Evolutionary conservation across 345 rosid genomes (phyloP), one percentile per base, ranked within the genome.

Genomic region (Brassica juncea): DNA sequence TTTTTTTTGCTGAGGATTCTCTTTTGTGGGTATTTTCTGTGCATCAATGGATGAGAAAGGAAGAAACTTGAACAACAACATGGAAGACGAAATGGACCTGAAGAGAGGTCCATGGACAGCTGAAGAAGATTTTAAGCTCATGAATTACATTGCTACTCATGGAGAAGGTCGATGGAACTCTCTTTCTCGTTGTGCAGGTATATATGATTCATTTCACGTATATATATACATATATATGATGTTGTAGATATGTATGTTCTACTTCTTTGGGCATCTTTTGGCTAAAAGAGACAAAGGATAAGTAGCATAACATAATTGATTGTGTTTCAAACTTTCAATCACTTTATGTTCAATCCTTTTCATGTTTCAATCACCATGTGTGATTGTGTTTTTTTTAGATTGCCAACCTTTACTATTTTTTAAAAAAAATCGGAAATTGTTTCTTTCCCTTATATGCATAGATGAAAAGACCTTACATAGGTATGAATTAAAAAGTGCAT

Each of bases 91-190:
- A 58, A 44, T 72, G 84, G 90, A 88, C 61, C 80, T 94, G 5
- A 85, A 91, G 68, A 81, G 97, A 79, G 99, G 99, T 6, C 99
- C 99, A 1, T 94, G 99, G 99, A 90, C 92, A 0, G 86, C 89
- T 37, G 97, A 94, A 78, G 99, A 94, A 84, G 97, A 94, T 82
- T 80, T 86, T 61, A 90, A 89, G 71, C 97, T 94, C 83, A 83
- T 91, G 57, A 86, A 91, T 86, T 90, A 90, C 89, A 91, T 94
- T 85, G 81, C 90, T 72, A 72, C 82, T 42, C 91, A 94, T 6
- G 97, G 97, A 15, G 97, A 92, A 73, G 99, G 99, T 44, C 90
- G 97, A 71, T 94, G 99, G 99, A 94, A 94, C 74, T 86, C 90
- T 57, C 93, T 92, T 34, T 88, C 99, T 25, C 89, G 91, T 74